Base-by-base conservation (phyloP, 768 basidiomycete species). In the Russula sp. region DNA sequence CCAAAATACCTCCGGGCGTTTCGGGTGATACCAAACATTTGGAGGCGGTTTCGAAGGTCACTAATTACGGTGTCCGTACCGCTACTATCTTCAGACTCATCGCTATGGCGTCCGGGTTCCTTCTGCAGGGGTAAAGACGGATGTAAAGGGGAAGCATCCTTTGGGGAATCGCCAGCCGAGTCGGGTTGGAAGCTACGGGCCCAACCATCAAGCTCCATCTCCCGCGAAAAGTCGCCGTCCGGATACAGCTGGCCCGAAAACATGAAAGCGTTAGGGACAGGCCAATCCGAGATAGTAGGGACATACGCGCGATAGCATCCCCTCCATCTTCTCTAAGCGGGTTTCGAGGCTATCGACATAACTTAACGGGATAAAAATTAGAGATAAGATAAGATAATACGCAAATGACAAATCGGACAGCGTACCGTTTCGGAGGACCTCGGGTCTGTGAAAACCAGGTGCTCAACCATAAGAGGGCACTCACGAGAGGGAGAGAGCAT, bases 261-360 rank as follows among this genome's bases (percentile, higher is more conserved):
- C 4, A 30, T 5, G 28, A 30, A n/a, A 30, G 28, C 28, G 44
- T 44, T 38, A 57, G 40, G 49, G 24, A 3, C 1, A 28, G 30
- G 28, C 8, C 1, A 34, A 10, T 18, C 7, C 6, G 16, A 44
- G 38, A 44, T 16, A 13, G 8, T 14, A 5, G 10, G 3, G 46
- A 59, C 66, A n/a, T 54, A 69, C 68, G 24, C 62, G 67, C 0
- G 62, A 61, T 32, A 69, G 20, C 59, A 67, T 57, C 18, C 59
- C 68, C 49, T 67, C 66, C 68, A 69, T 69, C 26, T 69, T 69
- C 44, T 69, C 66, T 13, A 69, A 46, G 48, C 68, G 66, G 1
- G 66, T 61, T 22, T 69, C 68, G 26, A 69, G 63, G 20, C 62
- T 69, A 22, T 69, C 66, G 34, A 62, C 66, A 50, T 67, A 67